Evolutionary conservation across 345 rosid genomes (phyloP).

Genomic region (Eucalyptus paniculata): DNA sequence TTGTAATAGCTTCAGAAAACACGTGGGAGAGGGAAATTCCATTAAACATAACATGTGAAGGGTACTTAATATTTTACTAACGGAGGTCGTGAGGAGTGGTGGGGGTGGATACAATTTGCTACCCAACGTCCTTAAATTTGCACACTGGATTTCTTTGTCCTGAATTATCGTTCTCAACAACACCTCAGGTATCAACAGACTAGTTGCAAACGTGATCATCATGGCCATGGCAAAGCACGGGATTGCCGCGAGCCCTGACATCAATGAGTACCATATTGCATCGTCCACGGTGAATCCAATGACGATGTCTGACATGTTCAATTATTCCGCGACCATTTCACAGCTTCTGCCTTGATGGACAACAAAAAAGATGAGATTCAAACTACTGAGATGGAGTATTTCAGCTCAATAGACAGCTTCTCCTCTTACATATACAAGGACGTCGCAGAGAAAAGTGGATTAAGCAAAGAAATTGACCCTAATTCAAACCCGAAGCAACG

Average conservation of each 20-base stretch:
- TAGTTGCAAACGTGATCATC: slow-evolving; percentile 11
- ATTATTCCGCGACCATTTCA: slow-evolving; percentile 1
- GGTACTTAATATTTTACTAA: not conserved
- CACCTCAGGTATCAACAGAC: slow-evolving; percentile 11
- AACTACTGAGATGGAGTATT: not conserved
- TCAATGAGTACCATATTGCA: not conserved
- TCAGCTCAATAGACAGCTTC: not conserved
- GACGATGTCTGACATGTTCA: not conserved
- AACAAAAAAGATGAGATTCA: not conserved
- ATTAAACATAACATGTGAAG: not conserved
- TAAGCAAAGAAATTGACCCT: not conserved
- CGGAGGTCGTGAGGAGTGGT: not conserved
- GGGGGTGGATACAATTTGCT: not conserved
- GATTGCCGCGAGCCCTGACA: not conserved
- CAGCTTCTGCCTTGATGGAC: not conserved
- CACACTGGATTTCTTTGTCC: not conserved
- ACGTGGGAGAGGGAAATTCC: not conserved
- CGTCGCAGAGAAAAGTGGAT: not conserved
- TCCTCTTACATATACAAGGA: not conserved
- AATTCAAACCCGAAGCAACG: not conserved
- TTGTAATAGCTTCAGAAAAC: not conserved
- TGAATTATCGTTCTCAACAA: not conserved
- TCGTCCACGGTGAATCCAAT: slow-evolving; percentile 12
- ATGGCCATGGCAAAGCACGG: slow-evolving; percentile 23
- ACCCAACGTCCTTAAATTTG: not conserved